Evolutionary conservation across 805 yeast species (phyloP), one percentile per base, ranked within the genome.

Genomic region (Candida pseudofarinosa): DNA sequence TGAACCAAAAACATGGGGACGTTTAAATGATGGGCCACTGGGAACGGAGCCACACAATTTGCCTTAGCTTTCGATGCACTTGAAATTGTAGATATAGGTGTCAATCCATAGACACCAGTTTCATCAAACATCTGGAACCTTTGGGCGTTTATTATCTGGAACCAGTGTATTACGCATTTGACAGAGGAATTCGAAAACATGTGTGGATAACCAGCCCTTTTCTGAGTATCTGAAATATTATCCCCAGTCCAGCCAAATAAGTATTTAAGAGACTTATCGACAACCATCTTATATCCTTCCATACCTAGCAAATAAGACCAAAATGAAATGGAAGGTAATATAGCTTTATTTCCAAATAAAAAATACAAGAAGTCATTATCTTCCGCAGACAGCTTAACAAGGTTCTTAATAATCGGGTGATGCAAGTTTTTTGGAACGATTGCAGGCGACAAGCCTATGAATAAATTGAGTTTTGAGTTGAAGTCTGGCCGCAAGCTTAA

Each of bases 111-210:
- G 7, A 43, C 42, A 30, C 58, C 49, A 2, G 65, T 60, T 47
- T 62, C 65, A 43, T 60, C 56, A 43, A 52, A 62, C 67, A 62
- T 62, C 44, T 62, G 67, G 47, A 62, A 62, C 34, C 64, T 44
- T 44, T 52, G 55, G 17, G 59, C 47, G 20, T 51, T 43, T 17
- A 62, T 62, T 31, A 62, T 62, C 41, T 62, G 67, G 43, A 62
- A 62, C 67, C 67, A 62, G 44, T 62, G 67, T 19, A 52, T 46
- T 31, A 62, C 46, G 0, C 60, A 52, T 40, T 60, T 62, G 19
- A 60, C 65, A 3, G 62, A 56, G 2, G 60, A 50, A 33, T 58
- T 56, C 19, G 62, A 56, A 40, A 56, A 62, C 62, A 62, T 56
- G 35, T 60, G 65, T 7, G 59, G 60, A 39, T 62, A 62, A 4